These are phyloP conservation scores for Phascolomyces articulosus DNA, from an alignment of 371 early-diverging fungal genomes.

Conservation along the genomic window DNA sequence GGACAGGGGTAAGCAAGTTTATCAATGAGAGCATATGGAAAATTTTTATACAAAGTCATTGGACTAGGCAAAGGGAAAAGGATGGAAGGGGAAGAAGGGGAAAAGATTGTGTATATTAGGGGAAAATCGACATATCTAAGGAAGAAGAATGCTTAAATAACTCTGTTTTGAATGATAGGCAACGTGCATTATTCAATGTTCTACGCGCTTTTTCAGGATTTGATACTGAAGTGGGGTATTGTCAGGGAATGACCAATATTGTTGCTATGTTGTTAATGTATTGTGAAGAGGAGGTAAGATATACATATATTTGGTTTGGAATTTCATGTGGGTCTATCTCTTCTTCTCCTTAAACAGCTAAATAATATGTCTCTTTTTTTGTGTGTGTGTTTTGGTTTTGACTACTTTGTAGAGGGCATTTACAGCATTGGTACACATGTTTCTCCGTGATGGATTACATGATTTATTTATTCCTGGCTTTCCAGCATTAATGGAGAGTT, in stretches of 20 bases:
- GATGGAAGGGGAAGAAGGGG: no score
- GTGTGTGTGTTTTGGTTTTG: not conserved
- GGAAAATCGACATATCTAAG: no score
- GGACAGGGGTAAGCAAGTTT: constrained; percentile 58
- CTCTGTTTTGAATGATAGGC: constrained; percentile 30
- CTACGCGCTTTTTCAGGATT: constrained; percentile 87
- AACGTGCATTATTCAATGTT: constrained; percentile 78
- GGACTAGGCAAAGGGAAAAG: no score
- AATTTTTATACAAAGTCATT: no score
- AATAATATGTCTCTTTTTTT: no score
- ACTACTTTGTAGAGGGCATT: constrained; percentile 50
- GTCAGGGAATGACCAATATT: constrained; percentile 95
- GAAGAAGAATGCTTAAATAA: not conserved
- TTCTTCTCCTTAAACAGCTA: not conserved
- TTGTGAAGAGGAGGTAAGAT: constrained; percentile 85
- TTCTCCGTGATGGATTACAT: constrained; percentile 55
- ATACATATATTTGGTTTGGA: not conserved
- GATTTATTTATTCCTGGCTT: constrained; percentile 65
- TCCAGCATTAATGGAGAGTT: constrained; percentile 63
- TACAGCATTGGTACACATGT: constrained; percentile 56
- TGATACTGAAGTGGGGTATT: constrained; percentile 91
- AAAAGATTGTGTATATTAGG: no score
- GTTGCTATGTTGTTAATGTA: constrained; percentile 87
- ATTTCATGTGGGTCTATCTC: no score
- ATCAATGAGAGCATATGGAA: not conserved